phyloP scores from a whole-genome alignment of 352 stramenopile genomes.

The Pythium plurisporium region DNA sequence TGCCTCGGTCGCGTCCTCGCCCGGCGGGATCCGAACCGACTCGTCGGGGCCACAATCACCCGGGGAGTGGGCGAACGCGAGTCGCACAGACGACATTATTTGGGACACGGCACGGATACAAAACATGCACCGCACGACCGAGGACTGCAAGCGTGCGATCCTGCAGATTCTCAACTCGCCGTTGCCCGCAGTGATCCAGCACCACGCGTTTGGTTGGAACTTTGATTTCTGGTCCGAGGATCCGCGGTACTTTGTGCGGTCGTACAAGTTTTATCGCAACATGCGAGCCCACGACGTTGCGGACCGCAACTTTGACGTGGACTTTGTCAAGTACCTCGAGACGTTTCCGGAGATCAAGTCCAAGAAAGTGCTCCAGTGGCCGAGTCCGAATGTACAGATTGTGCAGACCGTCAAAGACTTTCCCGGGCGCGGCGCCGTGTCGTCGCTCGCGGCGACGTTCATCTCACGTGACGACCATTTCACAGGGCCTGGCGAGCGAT shows the following conservation, averaged over 20 bases:
- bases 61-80: neutral
- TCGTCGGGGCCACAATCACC: too few relatives aligned
- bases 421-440: slow-evolving; percentile 40
- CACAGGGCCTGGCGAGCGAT: slow-evolving; percentile 33
- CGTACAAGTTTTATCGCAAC: slow-evolving; percentile 56
- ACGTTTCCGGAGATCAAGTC: slow-evolving; percentile 56
- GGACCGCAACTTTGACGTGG: slow-evolving; percentile 49
- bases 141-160: slow-evolving; percentile 31
- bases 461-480: slow-evolving; percentile 35
- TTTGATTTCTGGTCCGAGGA: slow-evolving; percentile 60
- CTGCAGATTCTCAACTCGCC: slow-evolving; percentile 40
- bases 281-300: slow-evolving; percentile 49
- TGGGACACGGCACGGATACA: slow-evolving; percentile 19
- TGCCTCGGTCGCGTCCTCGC: slow-evolving; percentile 3
- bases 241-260: slow-evolving; percentile 47
- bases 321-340: slow-evolving; percentile 50
- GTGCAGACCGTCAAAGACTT: slow-evolving; percentile 51
- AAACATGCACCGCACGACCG: slow-evolving; percentile 27
- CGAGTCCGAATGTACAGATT: slow-evolving; percentile 35
- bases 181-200: slow-evolving; percentile 29
- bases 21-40: too few relatives aligned
- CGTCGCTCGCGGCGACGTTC: slow-evolving; percentile 46
- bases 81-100: slow-evolving; percentile 4
- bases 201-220: slow-evolving; percentile 56
- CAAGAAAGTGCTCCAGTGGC: slow-evolving; percentile 44